Conservation (phyloP, 768 basidiomycete species). For the Podaxis sp. region DNA sequence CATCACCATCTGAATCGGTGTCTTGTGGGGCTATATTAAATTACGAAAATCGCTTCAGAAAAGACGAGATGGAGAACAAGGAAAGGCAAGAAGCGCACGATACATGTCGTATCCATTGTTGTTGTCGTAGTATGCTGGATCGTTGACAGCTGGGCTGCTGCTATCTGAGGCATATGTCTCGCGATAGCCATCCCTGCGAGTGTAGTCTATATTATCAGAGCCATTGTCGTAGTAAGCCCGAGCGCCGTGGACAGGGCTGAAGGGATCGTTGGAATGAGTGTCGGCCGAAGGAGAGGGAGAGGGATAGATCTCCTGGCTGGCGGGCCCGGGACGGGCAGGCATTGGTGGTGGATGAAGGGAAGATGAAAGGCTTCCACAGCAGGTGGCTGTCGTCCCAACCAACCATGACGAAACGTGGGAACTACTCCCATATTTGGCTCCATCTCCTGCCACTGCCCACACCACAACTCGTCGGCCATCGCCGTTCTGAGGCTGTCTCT, state of each 20-base stretch:
- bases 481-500: background rate
- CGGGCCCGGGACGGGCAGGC: slow-evolving; percentile 52
- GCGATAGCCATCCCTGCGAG: slow-evolving; percentile 40
- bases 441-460: background rate
- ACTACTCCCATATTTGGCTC: background rate
- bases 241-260: slow-evolving; percentile 38
- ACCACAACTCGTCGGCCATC: background rate
- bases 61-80: slow-evolving; percentile 9
- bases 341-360: slow-evolving; percentile 25
- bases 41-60: slow-evolving; percentile 19
- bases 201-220: slow-evolving; percentile 63
- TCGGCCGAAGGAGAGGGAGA: slow-evolving; percentile 57
- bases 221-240: slow-evolving; percentile 68
- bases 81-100: slow-evolving; percentile 33
- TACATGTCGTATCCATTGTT: slow-evolving; percentile 58
- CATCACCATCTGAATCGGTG: slow-evolving; percentile 78
- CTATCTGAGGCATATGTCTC: slow-evolving; percentile 70
- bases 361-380: slow-evolving; percentile 4
- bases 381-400: slow-evolving; percentile 8
- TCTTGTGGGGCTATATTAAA: slow-evolving; percentile 59
- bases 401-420: slow-evolving; percentile 7
- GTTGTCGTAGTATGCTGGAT: slow-evolving; percentile 53
- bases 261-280: slow-evolving; percentile 65
- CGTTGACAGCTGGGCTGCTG: slow-evolving; percentile 59
- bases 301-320: slow-evolving; percentile 61